Evolutionary conservation across 257 asterid genomes (phyloP), one percentile per base, ranked within the genome.

Genomic region (Fraxinus anomala): DNA sequence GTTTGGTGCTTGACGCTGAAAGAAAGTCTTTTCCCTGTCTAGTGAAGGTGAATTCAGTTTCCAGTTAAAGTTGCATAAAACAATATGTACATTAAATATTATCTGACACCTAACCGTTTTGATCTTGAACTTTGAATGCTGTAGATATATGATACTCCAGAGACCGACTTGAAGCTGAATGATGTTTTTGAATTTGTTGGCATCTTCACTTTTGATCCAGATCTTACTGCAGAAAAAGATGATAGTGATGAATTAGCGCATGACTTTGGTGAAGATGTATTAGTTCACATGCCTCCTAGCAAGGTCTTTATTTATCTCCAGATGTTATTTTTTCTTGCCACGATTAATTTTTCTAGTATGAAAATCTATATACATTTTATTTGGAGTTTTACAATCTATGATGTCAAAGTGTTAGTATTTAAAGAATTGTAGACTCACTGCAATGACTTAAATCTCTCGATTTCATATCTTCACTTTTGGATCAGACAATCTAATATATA

Each of bases 111-210:
- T 63, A 37, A 70, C 76, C 24, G 69, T 13, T 65, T 68, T 54
- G 26, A 34, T 83, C 31, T 23, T 83, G 36, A 31, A 77, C 70
- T 77, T 83, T 59, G 40, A 70, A 54, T 76, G 69, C 26, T 82
- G 80, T 94, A 95, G 98, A 84, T 95, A 73, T 95, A 93, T 72
- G 99, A 93, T 82, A 79, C 90, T 59, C 89, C 89, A 8, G 97
- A 88, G 79, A 87, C 96, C 14, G 93, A 89, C 59, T 56, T 95
- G 87, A 91, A 90, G 90, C 86, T 95, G 68, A 95, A 93, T 87
- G 98, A 90, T 77, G 89, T 95, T 85, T 90, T 90, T 79, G 98
- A 95, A 90, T 95, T 95, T 79, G 87, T 95, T 73, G 97, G 98
- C 51, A 77, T 95, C 89, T 87, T 89, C 84, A 89, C 92, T 74